A percentile compares a stretch with the other conserved stretches of the same genome.
Conservation (phyloP, 495 filamentous ascomycete species). For the Podospora appendiculata region DNA sequence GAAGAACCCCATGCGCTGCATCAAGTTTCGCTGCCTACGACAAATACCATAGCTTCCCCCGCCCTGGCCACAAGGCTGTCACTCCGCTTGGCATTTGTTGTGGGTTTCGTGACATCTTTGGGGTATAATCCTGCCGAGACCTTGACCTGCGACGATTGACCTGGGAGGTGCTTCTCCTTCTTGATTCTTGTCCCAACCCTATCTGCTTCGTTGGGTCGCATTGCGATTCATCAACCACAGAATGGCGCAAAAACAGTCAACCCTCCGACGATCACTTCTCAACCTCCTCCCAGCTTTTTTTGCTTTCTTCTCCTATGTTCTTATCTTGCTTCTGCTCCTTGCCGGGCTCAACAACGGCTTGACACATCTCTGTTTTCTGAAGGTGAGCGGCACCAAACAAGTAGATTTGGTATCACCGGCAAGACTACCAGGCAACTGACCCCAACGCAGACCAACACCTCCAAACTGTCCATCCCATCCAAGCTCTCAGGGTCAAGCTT, state of each 20-base stretch:
- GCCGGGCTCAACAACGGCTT: conserved; percentile 17
- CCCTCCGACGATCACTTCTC: not conserved
- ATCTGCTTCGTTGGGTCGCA: too few species aligned
- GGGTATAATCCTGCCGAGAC: not conserved
- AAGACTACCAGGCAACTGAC: not conserved
- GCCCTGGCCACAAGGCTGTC: not conserved
- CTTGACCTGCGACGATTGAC: too few species aligned
- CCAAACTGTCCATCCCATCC: conserved; percentile 17
- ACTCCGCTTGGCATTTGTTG: not conserved
- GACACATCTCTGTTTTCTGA: conserved; percentile 19
- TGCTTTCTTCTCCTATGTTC: conserved; percentile 16
- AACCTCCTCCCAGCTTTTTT: conserved; percentile 14
- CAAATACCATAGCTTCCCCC: not conserved
- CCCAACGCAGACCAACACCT: conserved; percentile 19
- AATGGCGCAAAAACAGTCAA: too few species aligned
- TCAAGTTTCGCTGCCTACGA: not conserved
- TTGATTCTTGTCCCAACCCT: too few species aligned
- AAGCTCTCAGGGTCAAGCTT: conserved; percentile 23
- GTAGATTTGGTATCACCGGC: not conserved
- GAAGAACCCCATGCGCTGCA: not conserved
- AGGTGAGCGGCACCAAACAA: conserved; percentile 11
- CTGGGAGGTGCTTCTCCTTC: too few species aligned
- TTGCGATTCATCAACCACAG: too few species aligned
- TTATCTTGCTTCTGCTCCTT: conserved; percentile 20
- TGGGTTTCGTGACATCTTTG: not conserved